A percentile compares a stretch with the other conserved stretches of the same genome.
phyloP scores from a whole-genome alignment of 495 filamentous ascomycete genomes.

The Extremus antarcticus region DNA sequence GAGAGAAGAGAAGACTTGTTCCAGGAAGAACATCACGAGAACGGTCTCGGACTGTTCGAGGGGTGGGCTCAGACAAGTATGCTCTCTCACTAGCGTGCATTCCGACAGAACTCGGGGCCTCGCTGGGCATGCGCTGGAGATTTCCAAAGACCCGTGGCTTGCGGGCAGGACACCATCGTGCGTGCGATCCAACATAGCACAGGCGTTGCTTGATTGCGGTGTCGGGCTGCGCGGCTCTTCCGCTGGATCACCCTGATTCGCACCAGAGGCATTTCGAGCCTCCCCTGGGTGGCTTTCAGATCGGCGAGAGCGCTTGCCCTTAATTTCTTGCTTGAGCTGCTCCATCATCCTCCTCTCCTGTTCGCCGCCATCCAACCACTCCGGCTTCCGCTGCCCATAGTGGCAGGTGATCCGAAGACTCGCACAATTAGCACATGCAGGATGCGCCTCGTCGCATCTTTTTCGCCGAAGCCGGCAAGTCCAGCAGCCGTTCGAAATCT shows the following conservation, averaged over 20 bases:
- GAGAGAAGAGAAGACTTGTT: slow-evolving; percentile 42
- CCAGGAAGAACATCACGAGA: slow-evolving; percentile 40
- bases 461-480: slow-evolving; percentile 47
- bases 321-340: slow-evolving; percentile 41
- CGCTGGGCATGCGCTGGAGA: too few species aligned
- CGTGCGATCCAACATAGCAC: slow-evolving; percentile 8
- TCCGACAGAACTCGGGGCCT: too few species aligned
- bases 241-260: slow-evolving; percentile 1
- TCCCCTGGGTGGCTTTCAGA: slow-evolving; percentile 19
- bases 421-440: slow-evolving; percentile 37
- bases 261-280: background rate
- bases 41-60: slow-evolving; percentile 21
- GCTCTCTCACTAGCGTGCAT: too few species aligned
- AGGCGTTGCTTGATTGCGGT: slow-evolving; percentile 8
- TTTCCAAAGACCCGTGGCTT: too few species aligned
- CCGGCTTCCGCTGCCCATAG: slow-evolving; percentile 39
- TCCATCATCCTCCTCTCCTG: slow-evolving; percentile 41
- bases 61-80: too few species aligned
- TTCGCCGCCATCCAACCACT: slow-evolving; percentile 45
- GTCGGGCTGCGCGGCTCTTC: slow-evolving; percentile 10
- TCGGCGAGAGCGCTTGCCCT: slow-evolving; percentile 35
- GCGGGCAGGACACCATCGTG: too few species aligned
- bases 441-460: slow-evolving; percentile 42
- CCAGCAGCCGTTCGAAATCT: slow-evolving; percentile 49
- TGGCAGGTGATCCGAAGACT: slow-evolving; percentile 41